Conservation (phyloP, 2,329 filamentous ascomycete genomes). For the Colletotrichum aenigma region DNA sequence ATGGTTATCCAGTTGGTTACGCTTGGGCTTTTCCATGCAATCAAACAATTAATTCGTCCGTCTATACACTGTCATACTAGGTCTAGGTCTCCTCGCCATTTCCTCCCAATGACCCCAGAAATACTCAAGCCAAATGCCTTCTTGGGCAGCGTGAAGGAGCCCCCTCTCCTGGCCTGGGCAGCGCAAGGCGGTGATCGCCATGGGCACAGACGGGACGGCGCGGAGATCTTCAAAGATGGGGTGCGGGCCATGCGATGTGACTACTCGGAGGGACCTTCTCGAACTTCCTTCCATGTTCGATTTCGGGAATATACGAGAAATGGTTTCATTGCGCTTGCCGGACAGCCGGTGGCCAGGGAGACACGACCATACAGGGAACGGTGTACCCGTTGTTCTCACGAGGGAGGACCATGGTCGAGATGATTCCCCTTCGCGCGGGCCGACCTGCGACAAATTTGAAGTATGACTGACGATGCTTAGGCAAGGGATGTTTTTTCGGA, state of each 20-base stretch:
- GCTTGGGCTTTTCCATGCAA: no score
- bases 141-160: neutral
- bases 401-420: neutral
- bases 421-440: neutral
- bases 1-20: neutral
- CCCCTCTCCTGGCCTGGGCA: fast-evolving
- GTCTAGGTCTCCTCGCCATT: fast-evolving
- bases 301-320: neutral
- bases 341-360: neutral
- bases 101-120: neutral
- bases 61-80: fast-evolving
- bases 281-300: neutral
- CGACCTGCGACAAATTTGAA: neutral
- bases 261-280: neutral
- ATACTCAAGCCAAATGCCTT: fast-evolving
- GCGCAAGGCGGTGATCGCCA: neutral
- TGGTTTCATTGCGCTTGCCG: neutral
- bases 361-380: fast-evolving
- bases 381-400: fast-evolving
- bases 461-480: neutral
- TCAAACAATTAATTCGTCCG: neutral
- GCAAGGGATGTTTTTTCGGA: neutral
- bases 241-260: neutral
- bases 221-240: neutral
- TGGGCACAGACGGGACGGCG: neutral